Percentiles rank a stretch among this genome's conserved stretches.
Evolutionary conservation across 2,329 filamentous ascomycete genomes (phyloP).

Genomic region (Cephalotrichum gorgonifer): DNA sequence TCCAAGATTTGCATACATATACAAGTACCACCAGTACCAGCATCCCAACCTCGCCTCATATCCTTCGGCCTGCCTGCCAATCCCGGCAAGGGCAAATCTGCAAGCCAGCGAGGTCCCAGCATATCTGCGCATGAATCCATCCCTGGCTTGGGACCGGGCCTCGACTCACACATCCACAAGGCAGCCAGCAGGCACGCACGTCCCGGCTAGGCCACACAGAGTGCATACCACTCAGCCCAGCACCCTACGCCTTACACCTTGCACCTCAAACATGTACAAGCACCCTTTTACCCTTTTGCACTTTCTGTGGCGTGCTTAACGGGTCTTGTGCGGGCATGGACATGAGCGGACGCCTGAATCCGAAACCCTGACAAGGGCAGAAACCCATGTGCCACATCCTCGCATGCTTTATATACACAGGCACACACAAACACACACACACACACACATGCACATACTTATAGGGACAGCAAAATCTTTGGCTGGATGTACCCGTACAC

Average conservation of each 20-base stretch:
- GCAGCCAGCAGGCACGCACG: not conserved
- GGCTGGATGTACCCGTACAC: too few species aligned
- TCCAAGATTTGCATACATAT: not conserved
- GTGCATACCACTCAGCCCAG: not conserved
- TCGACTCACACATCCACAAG: not conserved
- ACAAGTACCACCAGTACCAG: too few species aligned
- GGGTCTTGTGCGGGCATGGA: too few species aligned
- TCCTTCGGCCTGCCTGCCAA: not conserved
- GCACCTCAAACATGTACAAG: not conserved
- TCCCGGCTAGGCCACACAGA: not conserved
- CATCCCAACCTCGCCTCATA: not conserved
- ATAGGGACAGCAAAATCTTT: too few species aligned
- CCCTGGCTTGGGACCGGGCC: not conserved
- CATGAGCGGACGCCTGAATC: not conserved
- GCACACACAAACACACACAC: not conserved
- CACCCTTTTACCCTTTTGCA: not conserved
- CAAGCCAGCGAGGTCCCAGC: not conserved
- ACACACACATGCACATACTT: not conserved
- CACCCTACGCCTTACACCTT: too few species aligned
- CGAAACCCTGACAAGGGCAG: slow-evolving; percentile 1
- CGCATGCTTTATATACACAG: slow-evolving; percentile 5
- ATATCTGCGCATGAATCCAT: not conserved
- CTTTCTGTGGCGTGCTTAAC: slow-evolving; percentile 1
- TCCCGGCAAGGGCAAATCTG: not conserved
- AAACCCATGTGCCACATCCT: not conserved